Conservation (phyloP, 2,329 filamentous ascomycete genomes). For the Apiospora rasikravindrae region DNA sequence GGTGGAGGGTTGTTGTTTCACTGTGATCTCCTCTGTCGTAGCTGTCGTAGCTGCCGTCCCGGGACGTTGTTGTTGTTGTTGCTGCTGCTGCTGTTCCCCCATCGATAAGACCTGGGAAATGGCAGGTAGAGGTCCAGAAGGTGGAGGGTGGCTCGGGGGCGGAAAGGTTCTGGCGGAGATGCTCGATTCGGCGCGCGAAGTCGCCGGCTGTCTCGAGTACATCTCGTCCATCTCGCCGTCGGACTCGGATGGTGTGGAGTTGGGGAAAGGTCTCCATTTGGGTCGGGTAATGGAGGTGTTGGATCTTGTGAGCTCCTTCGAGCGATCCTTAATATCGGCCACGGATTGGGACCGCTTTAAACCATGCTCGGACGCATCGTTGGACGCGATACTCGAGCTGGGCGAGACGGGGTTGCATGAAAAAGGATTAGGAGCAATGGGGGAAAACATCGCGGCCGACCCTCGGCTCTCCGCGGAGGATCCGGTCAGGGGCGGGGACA, state of each 20-base stretch:
- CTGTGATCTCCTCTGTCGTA: background rate
- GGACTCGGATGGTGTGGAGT: conserved; percentile 10
- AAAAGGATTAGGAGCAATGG: background rate
- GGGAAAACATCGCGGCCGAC: conserved; percentile 11
- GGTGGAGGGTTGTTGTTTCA: background rate
- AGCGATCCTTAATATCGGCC: conserved; percentile 26
- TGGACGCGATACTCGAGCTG: conserved; percentile 10
- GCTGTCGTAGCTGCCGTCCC: background rate
- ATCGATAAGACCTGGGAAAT: conserved; percentile 21
- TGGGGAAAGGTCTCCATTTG: conserved; percentile 26
- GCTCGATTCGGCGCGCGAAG: background rate
- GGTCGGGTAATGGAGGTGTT: background rate
- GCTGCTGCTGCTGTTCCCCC: background rate
- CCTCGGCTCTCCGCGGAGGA: background rate
- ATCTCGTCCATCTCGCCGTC: conserved; percentile 16
- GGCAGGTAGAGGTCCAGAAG: conserved; percentile 28
- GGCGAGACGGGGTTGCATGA: background rate
- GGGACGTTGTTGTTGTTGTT: background rate
- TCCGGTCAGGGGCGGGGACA: background rate
- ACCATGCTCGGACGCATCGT: background rate
- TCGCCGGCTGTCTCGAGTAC: background rate
- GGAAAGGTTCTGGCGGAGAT: conserved; percentile 18
- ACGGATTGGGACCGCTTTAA: conserved; percentile 33
- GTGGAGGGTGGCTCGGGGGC: conserved; percentile 29
- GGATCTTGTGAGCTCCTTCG: conserved; percentile 12